A percentile compares a stretch with the other conserved stretches of the same genome.
Evolutionary conservation across 768 basidiomycete species (phyloP).

Genomic region (Candolleomyces eurysporus): DNA sequence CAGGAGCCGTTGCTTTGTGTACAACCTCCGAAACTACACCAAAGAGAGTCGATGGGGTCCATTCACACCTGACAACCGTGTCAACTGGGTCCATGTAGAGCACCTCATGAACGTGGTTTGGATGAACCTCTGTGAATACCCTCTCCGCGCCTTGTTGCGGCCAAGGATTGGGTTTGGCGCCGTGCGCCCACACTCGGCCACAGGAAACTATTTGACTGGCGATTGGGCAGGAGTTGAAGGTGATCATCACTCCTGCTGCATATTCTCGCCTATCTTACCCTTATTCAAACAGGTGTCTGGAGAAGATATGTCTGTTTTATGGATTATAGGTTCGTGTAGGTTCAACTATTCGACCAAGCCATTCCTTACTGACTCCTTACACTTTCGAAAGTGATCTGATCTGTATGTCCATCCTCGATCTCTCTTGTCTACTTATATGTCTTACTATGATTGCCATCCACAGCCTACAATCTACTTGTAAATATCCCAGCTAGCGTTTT

Average conservation of each 20-base stretch:
- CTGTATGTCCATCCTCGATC: slow-evolving; percentile 25
- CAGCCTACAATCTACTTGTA: slow-evolving; percentile 50
- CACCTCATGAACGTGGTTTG: slow-evolving; percentile 53
- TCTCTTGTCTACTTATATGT: not conserved
- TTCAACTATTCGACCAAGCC: too few species aligned
- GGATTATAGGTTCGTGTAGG: slow-evolving; percentile 60
- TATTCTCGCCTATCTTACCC: not conserved
- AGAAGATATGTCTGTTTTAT: slow-evolving; percentile 71
- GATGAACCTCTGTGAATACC: slow-evolving; percentile 50
- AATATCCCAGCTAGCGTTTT: not conserved
- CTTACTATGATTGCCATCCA: not conserved
- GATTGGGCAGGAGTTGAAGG: slow-evolving; percentile 80
- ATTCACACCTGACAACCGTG: slow-evolving; percentile 30
- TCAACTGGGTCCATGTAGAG: slow-evolving; percentile 67
- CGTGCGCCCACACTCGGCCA: slow-evolving; percentile 54
- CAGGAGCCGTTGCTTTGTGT: slow-evolving; percentile 55
- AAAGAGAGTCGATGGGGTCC: slow-evolving; percentile 58
- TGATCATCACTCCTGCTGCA: slow-evolving; percentile 13
- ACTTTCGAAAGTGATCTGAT: slow-evolving; percentile 37
- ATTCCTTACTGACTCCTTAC: not conserved
- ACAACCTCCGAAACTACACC: slow-evolving; percentile 62
- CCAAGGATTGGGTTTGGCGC: slow-evolving; percentile 54
- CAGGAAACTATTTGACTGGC: slow-evolving; percentile 28
- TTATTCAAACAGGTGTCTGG: slow-evolving; percentile 51
- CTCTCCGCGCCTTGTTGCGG: slow-evolving; percentile 31